Evolutionary conservation across 352 stramenopile species (phyloP).

Genomic region (Globisporangium takayamanum): DNA sequence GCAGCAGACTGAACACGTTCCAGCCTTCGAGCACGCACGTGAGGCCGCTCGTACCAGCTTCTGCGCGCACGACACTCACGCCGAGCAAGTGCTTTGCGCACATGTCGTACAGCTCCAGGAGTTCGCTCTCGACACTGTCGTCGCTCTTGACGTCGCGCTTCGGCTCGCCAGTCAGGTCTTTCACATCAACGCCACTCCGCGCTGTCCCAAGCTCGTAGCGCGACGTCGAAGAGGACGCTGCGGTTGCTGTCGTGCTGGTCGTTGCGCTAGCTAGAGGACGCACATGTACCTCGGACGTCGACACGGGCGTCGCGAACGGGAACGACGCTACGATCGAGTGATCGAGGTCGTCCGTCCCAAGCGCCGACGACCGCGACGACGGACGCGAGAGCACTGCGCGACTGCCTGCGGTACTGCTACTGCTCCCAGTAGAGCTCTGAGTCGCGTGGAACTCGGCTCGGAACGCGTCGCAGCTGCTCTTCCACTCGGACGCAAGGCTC

Average conservation of each 20-base stretch:
- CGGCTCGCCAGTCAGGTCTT: neutral
- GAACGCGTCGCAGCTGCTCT: slow-evolving; percentile 35
- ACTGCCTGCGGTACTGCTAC: neutral
- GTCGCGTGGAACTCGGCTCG: slow-evolving; percentile 44
- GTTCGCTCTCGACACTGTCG: slow-evolving; percentile 32
- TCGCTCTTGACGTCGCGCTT: slow-evolving; percentile 22
- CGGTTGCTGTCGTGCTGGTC: neutral
- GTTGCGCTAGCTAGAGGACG: neutral
- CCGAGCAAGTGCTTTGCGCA: slow-evolving; percentile 42
- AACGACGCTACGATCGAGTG: slow-evolving; percentile 14
- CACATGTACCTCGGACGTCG: slow-evolving; percentile 13
- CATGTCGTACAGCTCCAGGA: slow-evolving; percentile 58
- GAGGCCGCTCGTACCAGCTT: slow-evolving; percentile 61
- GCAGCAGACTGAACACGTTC: slow-evolving; percentile 59
- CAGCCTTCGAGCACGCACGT: slow-evolving; percentile 52
- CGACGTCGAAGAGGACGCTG: neutral
- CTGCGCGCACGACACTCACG: slow-evolving; percentile 40
- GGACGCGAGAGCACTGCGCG: slow-evolving; percentile 2
- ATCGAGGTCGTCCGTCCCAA: slow-evolving; percentile 4
- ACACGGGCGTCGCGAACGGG: slow-evolving; percentile 16
- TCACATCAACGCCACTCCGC: neutral
- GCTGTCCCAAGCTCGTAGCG: neutral
- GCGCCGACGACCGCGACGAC: slow-evolving; percentile 10
- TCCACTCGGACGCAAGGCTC: slow-evolving; percentile 42
- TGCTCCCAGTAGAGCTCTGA: slow-evolving; percentile 12